Evolutionary conservation across 2,329 filamentous ascomycete species (phyloP), one percentile per base, ranked within the genome.

Genomic region (Aschersonia sp.): DNA sequence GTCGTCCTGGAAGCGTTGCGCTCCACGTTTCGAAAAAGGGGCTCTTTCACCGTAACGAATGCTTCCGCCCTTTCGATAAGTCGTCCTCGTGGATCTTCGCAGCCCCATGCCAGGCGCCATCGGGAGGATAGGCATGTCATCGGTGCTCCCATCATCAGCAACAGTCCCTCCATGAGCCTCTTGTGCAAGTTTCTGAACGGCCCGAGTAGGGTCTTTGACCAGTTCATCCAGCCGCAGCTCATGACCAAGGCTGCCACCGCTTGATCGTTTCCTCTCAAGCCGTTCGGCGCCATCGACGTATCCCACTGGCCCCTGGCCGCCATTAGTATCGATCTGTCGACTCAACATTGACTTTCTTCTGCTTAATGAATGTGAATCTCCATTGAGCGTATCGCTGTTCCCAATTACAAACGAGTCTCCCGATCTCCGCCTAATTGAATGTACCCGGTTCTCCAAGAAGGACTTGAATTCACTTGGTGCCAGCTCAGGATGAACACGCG

Each of bases 301-400:
- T 40, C 79, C 81, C 39, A 78, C 73, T 14, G 67, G 71, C 30
- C 68, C 72, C 50, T 67, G 67, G 0, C 75, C 74, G 7, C 74
- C 73, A 5, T 80, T 78, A 53, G 78, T 85, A 55, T 95, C 85
- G 50, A 98, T 85, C 62, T 97, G 89, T 49, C 84, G 78, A 5
- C 90, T 97, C 5, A 98, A 72, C 86, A 94, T 96, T 0, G 90
- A 97, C 65, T 92, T 95, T 65, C 94, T 95, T 57, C 92, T 78
- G 55, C 81, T 76, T 52, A 97, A 62, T 40, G 66, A 77, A 14
- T 76, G 76, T 60, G 66, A 76, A 65, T 65, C 73, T 63, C 52
- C 79, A 69, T 58, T 77, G 51, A 55, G 72, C 53, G 68, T 50
- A 46, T 75, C 67, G 14, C 47, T 33, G 7, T 83, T 75, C 5